These are phyloP conservation scores for Metschnikowia continentalis DNA, from an alignment of 805 yeast genomes.

Conservation along the genomic window DNA sequence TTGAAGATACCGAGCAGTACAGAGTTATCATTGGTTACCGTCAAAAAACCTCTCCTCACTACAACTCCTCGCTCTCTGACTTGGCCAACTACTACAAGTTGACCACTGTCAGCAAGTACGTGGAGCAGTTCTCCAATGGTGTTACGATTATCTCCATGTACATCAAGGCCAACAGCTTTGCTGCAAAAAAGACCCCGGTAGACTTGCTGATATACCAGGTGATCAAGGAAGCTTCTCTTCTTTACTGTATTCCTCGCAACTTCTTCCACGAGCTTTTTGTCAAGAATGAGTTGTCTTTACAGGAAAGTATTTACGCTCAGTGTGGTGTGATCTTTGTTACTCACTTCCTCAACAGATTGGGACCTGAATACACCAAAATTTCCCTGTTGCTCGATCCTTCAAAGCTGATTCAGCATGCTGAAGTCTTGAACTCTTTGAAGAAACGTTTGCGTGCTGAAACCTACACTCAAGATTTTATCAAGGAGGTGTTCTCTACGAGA, in stretches of 20 bases:
- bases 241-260: constrained; percentile 88
- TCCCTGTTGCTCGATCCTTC: constrained; percentile 58
- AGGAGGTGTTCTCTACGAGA: constrained; percentile 68
- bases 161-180: constrained; percentile 39
- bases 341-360: constrained; percentile 90
- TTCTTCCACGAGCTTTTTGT: constrained; percentile 72
- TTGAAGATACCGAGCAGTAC: constrained; percentile 77
- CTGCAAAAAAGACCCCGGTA: constrained; percentile 40
- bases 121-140: constrained; percentile 91
- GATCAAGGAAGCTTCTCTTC: constrained; percentile 87
- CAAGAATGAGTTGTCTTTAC: constrained; percentile 76
- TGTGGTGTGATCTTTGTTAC: constrained; percentile 89
- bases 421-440: constrained; percentile 73
- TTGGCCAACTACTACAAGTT: constrained; percentile 86
- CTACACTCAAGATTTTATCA: constrained; percentile 79
- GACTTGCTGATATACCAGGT: constrained; percentile 84
- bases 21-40: constrained; percentile 86
- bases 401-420: constrained; percentile 62
- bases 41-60: constrained; percentile 79
- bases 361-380: constrained; percentile 79
- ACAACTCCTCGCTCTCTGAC: constrained; percentile 80
- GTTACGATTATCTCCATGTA: constrained; percentile 83
- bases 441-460: constrained; percentile 91
- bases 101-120: constrained; percentile 81
- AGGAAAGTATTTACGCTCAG: constrained; percentile 92